These are phyloP conservation scores for Byssothecium circinans DNA, from an alignment of 2,329 filamentous ascomycete genomes.

Conservation along the genomic window DNA sequence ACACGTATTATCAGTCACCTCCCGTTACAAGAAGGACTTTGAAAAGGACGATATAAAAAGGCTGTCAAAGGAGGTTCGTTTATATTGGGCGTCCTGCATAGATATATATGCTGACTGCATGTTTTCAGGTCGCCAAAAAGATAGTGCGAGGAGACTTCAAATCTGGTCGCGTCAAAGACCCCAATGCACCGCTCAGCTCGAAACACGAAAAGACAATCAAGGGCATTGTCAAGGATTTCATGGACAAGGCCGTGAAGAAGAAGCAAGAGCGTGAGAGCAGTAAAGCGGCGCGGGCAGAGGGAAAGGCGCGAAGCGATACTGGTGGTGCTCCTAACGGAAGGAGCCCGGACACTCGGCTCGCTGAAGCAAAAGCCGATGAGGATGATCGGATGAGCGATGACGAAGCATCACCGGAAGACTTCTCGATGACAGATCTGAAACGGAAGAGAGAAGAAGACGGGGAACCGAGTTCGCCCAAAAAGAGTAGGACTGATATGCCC, in stretches of 20 bases:
- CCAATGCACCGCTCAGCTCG: slow-evolving; percentile 68
- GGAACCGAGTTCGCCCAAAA: slow-evolving; percentile 33
- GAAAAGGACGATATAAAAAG: slow-evolving; percentile 75
- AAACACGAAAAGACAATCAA: slow-evolving; percentile 83
- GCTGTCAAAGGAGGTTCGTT: slow-evolving; percentile 62
- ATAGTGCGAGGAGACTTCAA: slow-evolving; percentile 91
- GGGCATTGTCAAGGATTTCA: slow-evolving; percentile 79
- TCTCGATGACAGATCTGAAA: slow-evolving; percentile 35
- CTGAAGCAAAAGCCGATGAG: slow-evolving; percentile 17
- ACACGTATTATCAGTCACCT: slow-evolving; percentile 80
- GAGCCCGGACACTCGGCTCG: slow-evolving; percentile 23
- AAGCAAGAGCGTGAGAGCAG: slow-evolving; percentile 64
- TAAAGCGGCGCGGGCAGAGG: slow-evolving; percentile 48
- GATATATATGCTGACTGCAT: slow-evolving; percentile 12
- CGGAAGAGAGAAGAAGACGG: slow-evolving; percentile 42
- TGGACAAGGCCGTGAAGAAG: slow-evolving; percentile 80
- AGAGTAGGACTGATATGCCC: slow-evolving; percentile 33
- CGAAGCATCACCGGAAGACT: slow-evolving; percentile 25
- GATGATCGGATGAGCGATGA: slow-evolving; percentile 22
- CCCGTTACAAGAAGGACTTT: slow-evolving; percentile 84
- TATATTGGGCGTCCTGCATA: background rate
- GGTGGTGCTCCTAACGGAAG: slow-evolving; percentile 13
- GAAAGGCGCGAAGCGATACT: slow-evolving; percentile 18
- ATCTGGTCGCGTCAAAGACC: slow-evolving; percentile 81
- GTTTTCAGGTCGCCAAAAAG: slow-evolving; percentile 70